Percentiles rank a stretch among this genome's conserved stretches.
These are phyloP conservation scores for Aquilaria yunnanensis DNA, from an alignment of 345 rosid species.

Conservation along the genomic window DNA sequence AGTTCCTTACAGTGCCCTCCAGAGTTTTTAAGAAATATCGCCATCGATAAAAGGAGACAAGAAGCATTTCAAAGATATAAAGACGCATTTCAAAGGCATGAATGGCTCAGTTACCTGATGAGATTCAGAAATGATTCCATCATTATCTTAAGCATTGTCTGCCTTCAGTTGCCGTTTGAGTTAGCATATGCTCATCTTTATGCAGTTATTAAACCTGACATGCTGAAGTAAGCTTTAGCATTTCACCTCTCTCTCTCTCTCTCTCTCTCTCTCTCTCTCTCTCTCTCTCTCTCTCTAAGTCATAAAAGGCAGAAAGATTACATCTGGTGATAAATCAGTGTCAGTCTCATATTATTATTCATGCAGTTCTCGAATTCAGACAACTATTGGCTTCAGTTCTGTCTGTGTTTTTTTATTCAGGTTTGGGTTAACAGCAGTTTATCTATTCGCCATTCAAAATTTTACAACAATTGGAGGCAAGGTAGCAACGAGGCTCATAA, in stretches of 20 bases:
- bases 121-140: conserved; percentile 73
- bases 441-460: conserved; percentile 77
- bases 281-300: background rate
- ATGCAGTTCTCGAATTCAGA: background rate
- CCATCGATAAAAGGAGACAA: conserved; percentile 45
- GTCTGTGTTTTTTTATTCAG: conserved; percentile 40
- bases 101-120: conserved; percentile 75
- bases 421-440: conserved; percentile 69
- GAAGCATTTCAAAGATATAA: conserved; percentile 75
- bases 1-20: conserved; percentile 41
- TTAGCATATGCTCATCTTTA: conserved; percentile 91
- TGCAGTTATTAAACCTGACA: conserved; percentile 52
- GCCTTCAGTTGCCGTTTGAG: conserved; percentile 98
- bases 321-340: background rate
- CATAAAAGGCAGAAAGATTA: background rate
- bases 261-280: background rate
- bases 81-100: conserved; percentile 76
- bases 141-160: conserved; percentile 63
- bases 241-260: background rate
- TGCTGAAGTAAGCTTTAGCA: conserved; percentile 47
- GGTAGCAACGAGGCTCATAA: conserved; percentile 71
- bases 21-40: conserved; percentile 36
- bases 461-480: conserved; percentile 76
- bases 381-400: background rate
- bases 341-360: background rate